A percentile compares a stretch with the other conserved stretches of the same genome.
Conservation (phyloP, 495 filamentous ascomycete genomes). For the Elaphomyces granulatus region DNA sequence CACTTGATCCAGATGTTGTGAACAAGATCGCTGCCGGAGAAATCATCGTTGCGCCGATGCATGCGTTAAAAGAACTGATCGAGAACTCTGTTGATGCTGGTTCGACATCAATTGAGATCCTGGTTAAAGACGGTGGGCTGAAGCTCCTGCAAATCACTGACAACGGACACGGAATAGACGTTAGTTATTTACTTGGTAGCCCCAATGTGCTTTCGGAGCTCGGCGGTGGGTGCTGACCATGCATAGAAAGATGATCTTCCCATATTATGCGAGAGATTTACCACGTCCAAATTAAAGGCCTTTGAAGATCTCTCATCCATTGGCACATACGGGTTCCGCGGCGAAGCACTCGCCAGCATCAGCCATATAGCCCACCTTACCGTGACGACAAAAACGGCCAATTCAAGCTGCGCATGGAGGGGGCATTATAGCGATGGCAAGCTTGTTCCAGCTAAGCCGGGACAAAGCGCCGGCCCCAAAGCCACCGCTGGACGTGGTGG, state of each 20-base stretch:
- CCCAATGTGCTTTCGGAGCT: too few species aligned
- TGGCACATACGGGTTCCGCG: constrained; percentile 91
- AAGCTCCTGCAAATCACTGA: constrained; percentile 96
- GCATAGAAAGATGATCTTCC: constrained; percentile 72
- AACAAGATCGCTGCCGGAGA: constrained; percentile 99
- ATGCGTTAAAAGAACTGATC: constrained; percentile 93
- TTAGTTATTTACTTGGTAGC: constrained; percentile 28
- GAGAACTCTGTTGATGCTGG: constrained; percentile 97
- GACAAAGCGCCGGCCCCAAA: constrained; percentile 77
- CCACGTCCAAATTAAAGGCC: constrained; percentile 86
- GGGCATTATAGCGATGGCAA: constrained; percentile 79
- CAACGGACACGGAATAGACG: constrained; percentile 93
- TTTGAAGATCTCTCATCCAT: constrained; percentile 92
- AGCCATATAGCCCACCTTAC: constrained; percentile 95
- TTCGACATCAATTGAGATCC: constrained; percentile 76
- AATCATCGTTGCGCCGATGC: constrained; percentile 94
- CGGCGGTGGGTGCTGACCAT: neutral
- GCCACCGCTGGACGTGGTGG: constrained; percentile 81
- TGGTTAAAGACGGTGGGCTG: constrained; percentile 92
- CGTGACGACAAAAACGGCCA: constrained; percentile 84
- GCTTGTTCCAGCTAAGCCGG: constrained; percentile 76
- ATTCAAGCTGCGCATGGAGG: constrained; percentile 79
- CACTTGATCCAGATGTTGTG: constrained; percentile 87
- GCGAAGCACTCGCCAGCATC: constrained; percentile 94
- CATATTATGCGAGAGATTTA: constrained; percentile 93